Evolutionary conservation across 2,329 filamentous ascomycete species (phyloP), one percentile per base, ranked within the genome.

Genomic region (Venturia effusa): DNA sequence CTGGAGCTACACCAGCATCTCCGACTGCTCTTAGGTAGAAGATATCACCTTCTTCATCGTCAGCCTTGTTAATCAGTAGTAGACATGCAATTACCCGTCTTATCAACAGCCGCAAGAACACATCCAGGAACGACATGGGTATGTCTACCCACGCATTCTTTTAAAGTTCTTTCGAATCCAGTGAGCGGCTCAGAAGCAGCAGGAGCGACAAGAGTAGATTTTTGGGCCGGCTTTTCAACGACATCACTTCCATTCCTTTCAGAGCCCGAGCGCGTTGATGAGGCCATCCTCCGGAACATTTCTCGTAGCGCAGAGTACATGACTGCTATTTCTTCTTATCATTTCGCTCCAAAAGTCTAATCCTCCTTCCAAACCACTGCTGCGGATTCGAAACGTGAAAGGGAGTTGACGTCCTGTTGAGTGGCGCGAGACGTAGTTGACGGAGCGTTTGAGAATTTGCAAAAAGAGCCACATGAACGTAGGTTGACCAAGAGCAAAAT

Each of bases 1-100:
- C 65, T 32, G 55, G 30, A 10, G 40, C 40, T 7, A 65, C 41
- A 24, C 41, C 40, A 30, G 48, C 32, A 51, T 65, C 51, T 30
- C 65, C 65, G 19, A 43, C 51, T n/a, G 59, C 59, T 54, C 61
- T 66, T 3, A 55, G n/a, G 40, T 66, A 66, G n/a, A 66, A 48
- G 10, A n/a, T 17, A 11, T 66, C 48, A 11, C 65, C 65, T 66
- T 39, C 24, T 34, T 19, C 17, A 1, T 41, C 10, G 15, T 43
- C 55, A 64, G 15, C 11, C 11, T 30, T 30, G 59, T 8, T 24
- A 11, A 17, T 37, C 10, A 4, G n/a, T 34, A 24, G 22, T 30
- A 6, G 19, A 59, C 13, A 10, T 27, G 13, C 4, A 45, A 22
- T 13, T 62, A 64, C 63, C 63, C 4, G 32, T 34, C 15, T 40